Base-by-base conservation (phyloP, 2,329 filamentous ascomycete genomes). In the Pezicula carpinea region DNA sequence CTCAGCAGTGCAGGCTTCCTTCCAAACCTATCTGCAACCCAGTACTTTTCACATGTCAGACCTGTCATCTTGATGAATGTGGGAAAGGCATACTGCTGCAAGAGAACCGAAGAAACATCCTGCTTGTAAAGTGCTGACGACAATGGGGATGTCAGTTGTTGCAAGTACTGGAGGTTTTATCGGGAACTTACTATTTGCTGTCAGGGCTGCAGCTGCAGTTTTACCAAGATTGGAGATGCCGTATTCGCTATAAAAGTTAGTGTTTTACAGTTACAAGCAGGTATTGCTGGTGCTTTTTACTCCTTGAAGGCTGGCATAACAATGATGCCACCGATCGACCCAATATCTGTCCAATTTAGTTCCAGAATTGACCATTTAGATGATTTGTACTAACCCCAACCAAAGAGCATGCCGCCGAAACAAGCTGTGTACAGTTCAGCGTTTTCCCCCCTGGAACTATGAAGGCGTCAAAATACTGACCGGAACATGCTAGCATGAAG, bases 301-400 rank as follows among this genome's bases (percentile, higher is more conserved):
- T 66, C 62, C 60, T 79, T 73, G 56, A 87, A 88, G 8, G 74
- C 73, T 17, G 75, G 67, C 58, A 91, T 75, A 3, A 85, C 88
- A 47, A 92, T 70, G 53, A 92, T 80, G 47, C 83, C 83, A 39
- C 83, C 86, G 75, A 87, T 89, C 8, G 89, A 83, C 60, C 85
- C 82, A 66, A 87, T 83, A 64, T 89, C 85, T 58, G 26, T 21
- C 10, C 26, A 6, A 15, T 8, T 38, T 21, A 38, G 34, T 13
- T 42, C 5, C n/a, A 3, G 2, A 31, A 31, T 26, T 48, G 21
- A 51, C 31, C 21, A 36, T 23, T 41, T 26, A 18, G 14, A 13
- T 3, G 19, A 7, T 38, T 19, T 31, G 1, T 5, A 55, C 55
- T 18, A 46, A 56, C 57, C 60, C 83, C 79, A 80, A 38, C 77